These are phyloP conservation scores for Fusarium nematophilum DNA, from an alignment of 2,329 filamentous ascomycete genomes.

Conservation along the genomic window DNA sequence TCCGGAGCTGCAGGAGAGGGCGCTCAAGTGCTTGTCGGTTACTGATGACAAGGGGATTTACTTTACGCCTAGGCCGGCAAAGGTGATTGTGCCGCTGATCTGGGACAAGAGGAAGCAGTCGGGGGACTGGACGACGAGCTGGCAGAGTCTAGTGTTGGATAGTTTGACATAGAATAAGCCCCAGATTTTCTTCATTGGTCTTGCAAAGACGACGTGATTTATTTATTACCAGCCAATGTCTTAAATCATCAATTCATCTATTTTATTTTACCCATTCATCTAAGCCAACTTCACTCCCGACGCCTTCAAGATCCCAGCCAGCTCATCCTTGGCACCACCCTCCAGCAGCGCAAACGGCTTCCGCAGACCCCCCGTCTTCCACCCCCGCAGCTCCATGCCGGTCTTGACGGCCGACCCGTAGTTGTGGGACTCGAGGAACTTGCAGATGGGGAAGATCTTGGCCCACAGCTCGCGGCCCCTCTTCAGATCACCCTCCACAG, in stretches of 20 bases:
- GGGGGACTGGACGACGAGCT: constrained; percentile 47
- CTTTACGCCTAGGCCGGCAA: constrained; percentile 44
- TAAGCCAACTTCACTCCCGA: constrained; percentile 50
- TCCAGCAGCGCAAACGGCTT: constrained; percentile 58
- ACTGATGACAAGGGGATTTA: constrained; percentile 46
- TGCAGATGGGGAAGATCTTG: constrained; percentile 62
- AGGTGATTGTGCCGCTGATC: constrained; percentile 41
- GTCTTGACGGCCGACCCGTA: constrained; percentile 62
- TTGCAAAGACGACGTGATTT: not conserved
- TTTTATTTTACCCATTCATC: not conserved
- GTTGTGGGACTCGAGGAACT: constrained; percentile 60
- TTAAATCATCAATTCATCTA: constrained; percentile 1
- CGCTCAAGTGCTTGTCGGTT: constrained; percentile 34
- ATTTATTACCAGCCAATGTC: too few species aligned
- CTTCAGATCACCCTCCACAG: constrained; percentile 52
- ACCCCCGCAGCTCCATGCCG: constrained; percentile 59
- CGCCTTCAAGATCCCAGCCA: constrained; percentile 51
- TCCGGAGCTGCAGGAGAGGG: constrained; percentile 47
- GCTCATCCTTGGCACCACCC: constrained; percentile 46
- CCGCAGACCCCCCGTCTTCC: constrained; percentile 58
- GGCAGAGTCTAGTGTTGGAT: constrained; percentile 38
- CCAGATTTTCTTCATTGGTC: not conserved
- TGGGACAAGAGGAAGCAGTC: constrained; percentile 44
- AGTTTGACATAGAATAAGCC: constrained; percentile 2
- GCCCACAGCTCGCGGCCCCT: constrained; percentile 59